Base-by-base conservation (phyloP, 2,329 filamentous ascomycete genomes). In the Aspergillus sp. region DNA sequence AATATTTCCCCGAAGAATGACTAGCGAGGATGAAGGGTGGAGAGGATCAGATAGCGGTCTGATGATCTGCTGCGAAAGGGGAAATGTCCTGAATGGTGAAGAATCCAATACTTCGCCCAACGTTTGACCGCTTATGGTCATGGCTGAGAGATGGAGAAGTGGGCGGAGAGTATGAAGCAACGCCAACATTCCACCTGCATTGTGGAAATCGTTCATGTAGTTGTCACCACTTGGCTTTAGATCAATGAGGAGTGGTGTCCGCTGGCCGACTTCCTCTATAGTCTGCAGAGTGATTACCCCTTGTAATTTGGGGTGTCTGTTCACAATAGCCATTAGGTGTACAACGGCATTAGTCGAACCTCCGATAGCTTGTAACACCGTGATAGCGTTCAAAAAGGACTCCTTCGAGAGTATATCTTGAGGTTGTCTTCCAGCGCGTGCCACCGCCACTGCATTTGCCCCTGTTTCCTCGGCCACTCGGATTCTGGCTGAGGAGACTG, bases 291-390 rank as follows among this genome's bases (percentile, higher is more conserved):
- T 80, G 45, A 84, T 80, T 4, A 70, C 69, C 3, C 80, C 80
- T 36, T 78, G 74, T 3, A 84, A 61, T 1, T 72, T 66, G 0
- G 83, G 82, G 61, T 85, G 82, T 4, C 83, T 74, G 56, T 84
- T 84, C 15, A 81, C 81, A 30, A 85, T 79, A n/a, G 83, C 83
- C 52, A 81, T 77, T 10, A 85, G 63, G 68, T 85, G 83, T 13
- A 85, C 83, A 0, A 83, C 79, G 0, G 82, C 82, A 65, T 85
- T 85, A 4, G 83, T 84, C 43, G 80, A 83, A 8, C 83, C 83
- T n/a, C 83, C 83, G 53, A 85, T 83, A 8, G 83, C 82, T 21
- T 82, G 82, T 41, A 84, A 81, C 9, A 79, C 79, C 0, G 79
- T 81, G 50, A 85, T 81, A 9, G 82, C 82, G 63, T 85, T 85